Conservation (phyloP, 225 moss, liverwort and hornwort genomes). For the Thuidium tamariscinum region DNA sequence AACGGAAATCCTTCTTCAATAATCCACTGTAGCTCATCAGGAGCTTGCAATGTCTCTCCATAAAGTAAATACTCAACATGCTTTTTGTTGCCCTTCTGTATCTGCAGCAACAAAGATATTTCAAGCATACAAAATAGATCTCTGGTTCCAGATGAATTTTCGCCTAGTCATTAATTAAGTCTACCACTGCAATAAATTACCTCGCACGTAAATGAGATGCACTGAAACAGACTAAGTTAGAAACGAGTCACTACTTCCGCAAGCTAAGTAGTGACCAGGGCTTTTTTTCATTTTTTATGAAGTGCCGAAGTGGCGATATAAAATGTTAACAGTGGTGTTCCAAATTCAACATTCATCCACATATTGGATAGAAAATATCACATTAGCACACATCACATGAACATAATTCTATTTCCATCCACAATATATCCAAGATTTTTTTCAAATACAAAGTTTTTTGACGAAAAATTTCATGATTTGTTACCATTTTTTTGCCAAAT, state of each 20-base stretch:
- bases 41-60: slow-evolving; percentile 79
- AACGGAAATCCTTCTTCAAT: slow-evolving; percentile 91
- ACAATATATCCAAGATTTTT: no score
- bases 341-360: no score
- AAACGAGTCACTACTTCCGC: background rate
- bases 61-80: slow-evolving; percentile 82
- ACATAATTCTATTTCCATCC: no score
- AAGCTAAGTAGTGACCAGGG: slow-evolving; percentile 1
- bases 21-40: slow-evolving; percentile 78
- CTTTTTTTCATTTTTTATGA: no score
- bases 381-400: no score
- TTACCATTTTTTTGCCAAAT: no score
- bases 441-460: no score
- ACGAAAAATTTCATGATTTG: no score
- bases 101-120: slow-evolving; percentile 15
- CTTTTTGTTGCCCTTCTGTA: slow-evolving; percentile 50
- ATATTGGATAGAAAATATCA: no score
- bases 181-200: background rate
- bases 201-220: background rate
- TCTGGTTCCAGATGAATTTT: background rate
- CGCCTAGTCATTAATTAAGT: background rate
- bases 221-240: background rate
- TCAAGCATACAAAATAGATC: background rate
- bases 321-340: no score
- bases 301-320: no score